phyloP scores from a whole-genome alignment of 2,329 filamentous ascomycete genomes.

The Penicillium hesseltinei region DNA sequence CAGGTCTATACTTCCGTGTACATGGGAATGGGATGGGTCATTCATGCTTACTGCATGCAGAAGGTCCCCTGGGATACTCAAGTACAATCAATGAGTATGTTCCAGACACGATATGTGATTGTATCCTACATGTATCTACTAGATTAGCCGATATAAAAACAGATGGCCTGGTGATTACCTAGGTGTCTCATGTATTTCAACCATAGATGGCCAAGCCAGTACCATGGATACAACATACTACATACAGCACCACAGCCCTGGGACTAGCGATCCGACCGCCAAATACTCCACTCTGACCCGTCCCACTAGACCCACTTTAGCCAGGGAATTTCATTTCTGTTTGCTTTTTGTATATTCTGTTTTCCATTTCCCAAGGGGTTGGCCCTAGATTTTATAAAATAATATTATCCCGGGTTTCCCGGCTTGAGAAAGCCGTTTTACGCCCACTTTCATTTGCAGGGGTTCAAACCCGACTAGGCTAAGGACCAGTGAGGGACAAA shows the following conservation, averaged over 20 bases:
- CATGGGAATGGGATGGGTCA: background rate
- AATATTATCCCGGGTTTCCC: background rate
- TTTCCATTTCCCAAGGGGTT: background rate
- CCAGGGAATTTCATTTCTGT: background rate
- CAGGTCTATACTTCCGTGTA: background rate
- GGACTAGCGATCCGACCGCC: background rate
- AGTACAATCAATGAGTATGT: background rate
- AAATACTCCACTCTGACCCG: background rate
- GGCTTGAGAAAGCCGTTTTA: background rate
- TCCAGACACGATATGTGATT: background rate
- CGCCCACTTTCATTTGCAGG: background rate
- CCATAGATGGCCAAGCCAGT: too few species aligned
- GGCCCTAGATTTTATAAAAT: background rate
- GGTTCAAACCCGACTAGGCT: background rate
- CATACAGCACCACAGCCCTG: too few species aligned
- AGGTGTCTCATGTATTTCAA: too few species aligned
- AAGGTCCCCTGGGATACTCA: background rate
- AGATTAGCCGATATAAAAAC: background rate
- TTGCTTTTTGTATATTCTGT: background rate
- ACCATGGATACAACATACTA: too few species aligned
- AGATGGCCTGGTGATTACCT: background rate
- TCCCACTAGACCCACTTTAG: background rate
- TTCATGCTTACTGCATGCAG: slow-evolving; percentile 1
- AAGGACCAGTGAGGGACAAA: background rate
- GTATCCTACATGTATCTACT: background rate